Base-by-base conservation (phyloP, 2,329 filamentous ascomycete genomes). In the Aspergillus fructus region DNA sequence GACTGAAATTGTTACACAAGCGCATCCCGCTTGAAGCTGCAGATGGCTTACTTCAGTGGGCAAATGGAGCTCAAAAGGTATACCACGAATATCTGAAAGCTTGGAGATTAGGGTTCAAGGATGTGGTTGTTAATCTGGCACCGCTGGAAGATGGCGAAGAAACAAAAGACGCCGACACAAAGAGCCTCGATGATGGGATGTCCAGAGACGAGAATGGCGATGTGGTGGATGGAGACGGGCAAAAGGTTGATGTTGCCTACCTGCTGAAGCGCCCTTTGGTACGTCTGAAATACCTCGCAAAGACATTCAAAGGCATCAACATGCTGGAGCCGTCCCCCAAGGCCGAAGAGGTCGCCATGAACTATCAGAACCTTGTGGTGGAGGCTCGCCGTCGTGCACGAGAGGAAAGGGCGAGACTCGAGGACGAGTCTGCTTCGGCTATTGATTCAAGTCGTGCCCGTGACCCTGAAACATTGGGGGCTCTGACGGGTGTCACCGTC, bases 101-200 rank as follows among this genome's bases (percentile, higher is more conserved):
- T 7, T 99, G 94, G 94, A 85, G 92, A 30, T 82, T 97, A 48
- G 94, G 94, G 0, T 99, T 97, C 73, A 90, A 96, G 68, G 93
- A 96, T 70, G 86, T 99, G 19, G 87, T 97, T 49, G 91, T 99
- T 66, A 97, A 96, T 70, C 85, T 97, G 34, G 92, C 91, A 1
- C 90, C 91, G 7, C 84, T 86, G 4, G 79, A 87, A 54, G 88
- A 89, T 21, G 87, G 89, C 64, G 80, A 90, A 13, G 71, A 69
- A 2, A 61, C 62, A 12, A 59, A 67, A 7, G 69, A 71, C 52
- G 73, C 78, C 34, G 77, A 80, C 12, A 76, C 78, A 4, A 81
- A 81, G 61, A 77, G 73, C 48, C 66, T 79, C 68, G 82, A 85
- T 55, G 81, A 84, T 61, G 78, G 76, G 42, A 77, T 87, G 71